Evolutionary conservation across 176 grass and related monocot genomes (phyloP).

Genomic region (Rhipidocladum racemiflorum): DNA sequence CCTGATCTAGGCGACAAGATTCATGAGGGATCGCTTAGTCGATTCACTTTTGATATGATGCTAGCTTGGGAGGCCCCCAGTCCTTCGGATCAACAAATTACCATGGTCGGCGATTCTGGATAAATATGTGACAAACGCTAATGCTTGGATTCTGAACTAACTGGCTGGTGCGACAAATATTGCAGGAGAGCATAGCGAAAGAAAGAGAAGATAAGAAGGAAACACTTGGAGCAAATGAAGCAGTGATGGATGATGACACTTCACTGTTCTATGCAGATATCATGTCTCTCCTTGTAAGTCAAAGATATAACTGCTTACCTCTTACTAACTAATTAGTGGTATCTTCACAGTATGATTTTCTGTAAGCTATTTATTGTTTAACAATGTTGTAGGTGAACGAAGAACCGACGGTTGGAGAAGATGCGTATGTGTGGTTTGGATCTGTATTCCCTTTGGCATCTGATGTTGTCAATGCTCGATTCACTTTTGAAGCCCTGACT

Average conservation of each 20-base stretch:
- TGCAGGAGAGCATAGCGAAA: conserved; percentile 76
- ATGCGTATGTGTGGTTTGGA: conserved; percentile 83
- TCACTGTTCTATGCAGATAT: conserved; percentile 92
- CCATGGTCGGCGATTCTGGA: conserved; percentile 39
- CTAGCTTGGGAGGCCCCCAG: conserved; percentile 78
- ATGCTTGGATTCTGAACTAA: background rate
- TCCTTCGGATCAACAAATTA: conserved; percentile 35
- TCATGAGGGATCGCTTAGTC: conserved; percentile 55
- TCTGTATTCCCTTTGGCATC: conserved; percentile 76
- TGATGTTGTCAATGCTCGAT: conserved; percentile 81
- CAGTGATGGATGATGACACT: conserved; percentile 63
- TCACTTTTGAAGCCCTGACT: conserved; percentile 87
- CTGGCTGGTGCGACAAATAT: background rate
- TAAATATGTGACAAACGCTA: background rate
- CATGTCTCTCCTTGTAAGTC: conserved; percentile 87
- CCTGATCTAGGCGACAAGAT: conserved; percentile 55
- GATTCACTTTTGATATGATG: conserved; percentile 94
- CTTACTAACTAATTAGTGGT: background rate
- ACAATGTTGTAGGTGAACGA: conserved; percentile 60
- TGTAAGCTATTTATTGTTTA: background rate
- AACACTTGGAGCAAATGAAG: conserved; percentile 51
- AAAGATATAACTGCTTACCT: background rate
- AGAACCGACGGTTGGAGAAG: conserved; percentile 72
- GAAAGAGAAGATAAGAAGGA: conserved; percentile 68
- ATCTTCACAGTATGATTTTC: background rate